These are phyloP conservation scores for Naganishia liquefaciens DNA, from an alignment of 1,284 basidiomycete genomes.

Conservation along the genomic window DNA sequence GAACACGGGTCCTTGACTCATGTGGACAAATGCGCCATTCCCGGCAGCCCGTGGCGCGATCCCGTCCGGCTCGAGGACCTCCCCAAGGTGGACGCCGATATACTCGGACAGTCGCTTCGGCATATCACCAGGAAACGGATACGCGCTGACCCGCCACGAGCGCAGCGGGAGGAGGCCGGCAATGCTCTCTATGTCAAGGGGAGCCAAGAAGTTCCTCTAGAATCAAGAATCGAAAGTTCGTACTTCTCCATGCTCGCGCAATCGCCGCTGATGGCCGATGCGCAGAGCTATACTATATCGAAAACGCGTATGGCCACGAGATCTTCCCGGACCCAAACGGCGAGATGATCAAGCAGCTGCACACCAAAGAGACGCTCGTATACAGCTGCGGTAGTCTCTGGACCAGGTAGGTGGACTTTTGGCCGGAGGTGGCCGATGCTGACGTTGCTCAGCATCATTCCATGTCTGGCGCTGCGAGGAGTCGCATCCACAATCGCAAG, in stretches of 20 bases:
- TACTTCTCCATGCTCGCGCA: conserved; percentile 23
- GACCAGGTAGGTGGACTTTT: conserved; percentile 67
- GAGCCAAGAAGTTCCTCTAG: conserved; percentile 62
- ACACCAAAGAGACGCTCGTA: conserved; percentile 69
- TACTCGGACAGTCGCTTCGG: conserved; percentile 11
- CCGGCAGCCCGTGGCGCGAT: conserved; percentile 26
- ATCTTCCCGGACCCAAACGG: conserved; percentile 85
- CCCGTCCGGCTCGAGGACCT: background rate
- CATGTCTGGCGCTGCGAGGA: conserved; percentile 82
- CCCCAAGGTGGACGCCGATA: conserved; percentile 3
- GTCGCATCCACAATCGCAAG: conserved; percentile 77
- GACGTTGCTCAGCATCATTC: conserved; percentile 66
- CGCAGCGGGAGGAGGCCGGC: conserved; percentile 53
- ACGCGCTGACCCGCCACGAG: background rate
- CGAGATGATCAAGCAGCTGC: conserved; percentile 70
- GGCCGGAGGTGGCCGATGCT: conserved; percentile 15
- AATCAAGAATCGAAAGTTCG: conserved; percentile 68
- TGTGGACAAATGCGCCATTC: conserved; percentile 5
- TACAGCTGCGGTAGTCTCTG: conserved; percentile 92
- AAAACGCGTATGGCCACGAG: conserved; percentile 80
- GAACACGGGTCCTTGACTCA: conserved; percentile 1
- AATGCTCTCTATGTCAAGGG: conserved; percentile 51
- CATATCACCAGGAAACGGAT: conserved; percentile 2
- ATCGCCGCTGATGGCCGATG: conserved; percentile 13
- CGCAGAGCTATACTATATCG: conserved; percentile 80